Evolutionary conservation across 164 flowering plant genomes (phyloP).

Genomic region (Aristolochia fimbriata): DNA sequence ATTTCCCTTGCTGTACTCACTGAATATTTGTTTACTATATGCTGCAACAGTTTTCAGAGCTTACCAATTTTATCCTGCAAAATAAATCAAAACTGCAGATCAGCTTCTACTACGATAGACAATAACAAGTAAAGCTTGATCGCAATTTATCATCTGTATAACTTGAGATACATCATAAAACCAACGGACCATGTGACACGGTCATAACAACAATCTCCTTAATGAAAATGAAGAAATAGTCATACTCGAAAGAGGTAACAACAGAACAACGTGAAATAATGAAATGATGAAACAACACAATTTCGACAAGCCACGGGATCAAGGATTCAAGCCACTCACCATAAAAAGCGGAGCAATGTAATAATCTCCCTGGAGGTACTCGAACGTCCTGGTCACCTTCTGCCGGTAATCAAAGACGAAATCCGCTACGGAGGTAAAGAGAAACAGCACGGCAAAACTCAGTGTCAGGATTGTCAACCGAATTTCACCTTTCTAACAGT

Average conservation of each 20-base stretch:
- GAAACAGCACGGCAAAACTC: background rate
- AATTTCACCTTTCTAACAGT: background rate
- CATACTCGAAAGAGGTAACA: background rate
- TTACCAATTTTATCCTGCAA: conserved; percentile 97
- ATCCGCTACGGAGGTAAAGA: conserved; percentile 49
- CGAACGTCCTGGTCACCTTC: conserved; percentile 79
- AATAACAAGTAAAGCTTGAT: background rate
- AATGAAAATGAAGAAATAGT: background rate
- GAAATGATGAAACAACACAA: background rate
- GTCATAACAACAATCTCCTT: background rate
- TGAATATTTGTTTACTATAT: conserved; percentile 7
- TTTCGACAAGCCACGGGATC: background rate
- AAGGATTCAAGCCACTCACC: conserved; percentile 26
- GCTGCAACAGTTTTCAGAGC: conserved; percentile 24
- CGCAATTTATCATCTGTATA: no score
- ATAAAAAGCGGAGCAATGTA: conserved; percentile 85
- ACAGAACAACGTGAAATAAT: background rate
- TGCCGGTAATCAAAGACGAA: conserved; percentile 94
- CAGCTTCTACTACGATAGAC: background rate
- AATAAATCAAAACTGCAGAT: conserved; percentile 8
- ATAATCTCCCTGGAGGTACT: conserved; percentile 86
- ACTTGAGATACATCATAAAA: background rate
- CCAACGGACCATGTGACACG: background rate
- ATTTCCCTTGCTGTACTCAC: conserved; percentile 7
- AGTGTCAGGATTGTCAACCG: background rate